A percentile compares a stretch with the other conserved stretches of the same genome.
Evolutionary conservation across 2,329 filamentous ascomycete genomes (phyloP).

Genomic region (Penicillium sp.): DNA sequence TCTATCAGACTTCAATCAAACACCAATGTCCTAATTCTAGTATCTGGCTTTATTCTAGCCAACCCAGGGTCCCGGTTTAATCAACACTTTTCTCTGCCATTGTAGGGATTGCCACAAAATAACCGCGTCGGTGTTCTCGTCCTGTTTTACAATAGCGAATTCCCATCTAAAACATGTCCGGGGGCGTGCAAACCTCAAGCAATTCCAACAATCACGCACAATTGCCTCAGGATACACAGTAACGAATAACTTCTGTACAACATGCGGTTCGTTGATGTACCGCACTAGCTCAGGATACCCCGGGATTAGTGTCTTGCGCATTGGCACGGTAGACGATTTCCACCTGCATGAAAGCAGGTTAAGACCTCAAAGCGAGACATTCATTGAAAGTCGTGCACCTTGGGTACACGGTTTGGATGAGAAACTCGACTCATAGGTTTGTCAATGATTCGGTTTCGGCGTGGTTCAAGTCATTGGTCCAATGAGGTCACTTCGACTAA

Average conservation of each 20-base stretch:
- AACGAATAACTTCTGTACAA: conserved; percentile 4
- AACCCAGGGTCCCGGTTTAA: not conserved
- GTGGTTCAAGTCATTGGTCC: too few relatives aligned
- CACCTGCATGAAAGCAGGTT: conserved; percentile 3
- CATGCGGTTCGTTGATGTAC: conserved; percentile 4
- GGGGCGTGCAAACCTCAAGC: conserved; percentile 2
- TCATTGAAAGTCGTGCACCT: not conserved
- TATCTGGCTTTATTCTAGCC: not conserved
- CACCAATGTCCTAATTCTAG: not conserved
- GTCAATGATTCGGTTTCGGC: too few relatives aligned
- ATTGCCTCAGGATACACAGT: not conserved
- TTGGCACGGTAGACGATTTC: conserved; percentile 7
- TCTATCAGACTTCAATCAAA: not conserved
- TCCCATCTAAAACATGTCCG: conserved; percentile 2
- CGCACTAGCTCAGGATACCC: not conserved
- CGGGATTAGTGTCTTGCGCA: conserved; percentile 3
- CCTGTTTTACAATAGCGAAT: not conserved
- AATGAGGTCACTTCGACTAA: too few relatives aligned
- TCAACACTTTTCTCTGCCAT: conserved; percentile 4
- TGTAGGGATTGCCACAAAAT: conserved; percentile 5
- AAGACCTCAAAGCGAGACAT: not conserved
- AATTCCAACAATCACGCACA: not conserved
- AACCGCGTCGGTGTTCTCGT: conserved; percentile 4
- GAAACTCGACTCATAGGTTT: not conserved
- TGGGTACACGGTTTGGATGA: not conserved